Evolutionary conservation across 2,329 filamentous ascomycete genomes (phyloP), one percentile per base, ranked within the genome.

Genomic region (Herpomyces periplanetae): DNA sequence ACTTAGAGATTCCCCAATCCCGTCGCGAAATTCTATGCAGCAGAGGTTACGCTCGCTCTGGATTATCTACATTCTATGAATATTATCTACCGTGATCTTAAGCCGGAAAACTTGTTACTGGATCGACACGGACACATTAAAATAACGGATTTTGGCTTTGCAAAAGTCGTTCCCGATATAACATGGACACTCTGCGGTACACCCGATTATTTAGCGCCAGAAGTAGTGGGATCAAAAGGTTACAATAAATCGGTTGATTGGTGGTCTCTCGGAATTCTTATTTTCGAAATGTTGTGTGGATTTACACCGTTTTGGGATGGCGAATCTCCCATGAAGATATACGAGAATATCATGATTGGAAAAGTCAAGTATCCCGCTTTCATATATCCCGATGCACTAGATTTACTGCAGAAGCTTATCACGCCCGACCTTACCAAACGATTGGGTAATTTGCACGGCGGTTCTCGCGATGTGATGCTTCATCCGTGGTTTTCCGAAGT

Each of bases 241-340:
- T 96, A 96, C 47, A 96, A 96, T 47, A 96, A 91, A 40, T 88
- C 75, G 15, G 80, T 96, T 8, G 80, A 96, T 37, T 96, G 80
- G 80, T 96, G 80, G 80, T 91, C 75, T 20, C 50, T 96, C 23
- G 80, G 80, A 17, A 91, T 96, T 35, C 46, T 96, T 30, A 91
- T 96, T 38, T 96, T 88, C 39, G 80, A 96, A 48, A 96, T 96
- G 80, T 54, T 96, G 14, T 91, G 80, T 36, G 80, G 80, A 11
- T 96, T 88, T 41, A 96, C 80, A 3, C 80, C 80, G 3, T 96
- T 96, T 46, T 96, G 80, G 75, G 80, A 96, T 38, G 68, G 66
- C 31, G 80, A 75, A 21, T 87, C 69, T 17, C 75, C 80, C 2
- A 85, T 96, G 56, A 88, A 87, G 43, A 96, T 96, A 33, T 96